Percentiles rank a stretch among this genome's conserved stretches.
Conservation (phyloP, 495 filamentous ascomycete genomes). For the Platismatia glauca region DNA sequence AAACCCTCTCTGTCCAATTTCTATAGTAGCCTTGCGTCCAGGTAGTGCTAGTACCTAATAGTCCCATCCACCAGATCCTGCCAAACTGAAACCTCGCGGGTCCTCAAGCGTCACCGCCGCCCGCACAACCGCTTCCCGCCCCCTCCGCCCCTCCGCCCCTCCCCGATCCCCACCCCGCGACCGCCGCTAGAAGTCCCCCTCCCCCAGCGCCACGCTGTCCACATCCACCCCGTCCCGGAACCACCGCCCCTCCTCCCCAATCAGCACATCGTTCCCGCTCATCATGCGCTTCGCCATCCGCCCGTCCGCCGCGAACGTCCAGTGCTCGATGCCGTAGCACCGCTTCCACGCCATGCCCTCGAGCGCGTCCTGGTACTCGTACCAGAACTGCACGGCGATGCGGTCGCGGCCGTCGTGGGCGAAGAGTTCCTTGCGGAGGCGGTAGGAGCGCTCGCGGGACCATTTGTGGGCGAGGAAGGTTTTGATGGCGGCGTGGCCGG, state of each 20-base stretch:
- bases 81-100: no score
- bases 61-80: not conserved
- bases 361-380: constrained; percentile 65
- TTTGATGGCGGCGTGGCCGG: constrained; percentile 59
- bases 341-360: constrained; percentile 74
- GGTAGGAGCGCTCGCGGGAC: constrained; percentile 62
- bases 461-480: constrained; percentile 70
- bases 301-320: constrained; percentile 76
- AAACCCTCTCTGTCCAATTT: not conserved
- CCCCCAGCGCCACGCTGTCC: constrained; percentile 58
- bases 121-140: not conserved
- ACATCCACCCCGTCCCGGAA: constrained; percentile 62
- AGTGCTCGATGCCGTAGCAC: constrained; percentile 85
- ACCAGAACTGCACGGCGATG: constrained; percentile 91
- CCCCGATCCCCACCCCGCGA: not conserved
- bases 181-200: constrained; percentile 60
- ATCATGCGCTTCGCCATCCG: constrained; percentile 83
- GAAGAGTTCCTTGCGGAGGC: constrained; percentile 82
- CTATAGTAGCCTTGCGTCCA: not conserved
- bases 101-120: no score
- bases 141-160: not conserved
- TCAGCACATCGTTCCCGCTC: constrained; percentile 80
- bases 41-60: not conserved
- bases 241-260: constrained; percentile 43
- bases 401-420: constrained; percentile 48